A percentile compares a stretch with the other conserved stretches of the same genome.
Conservation (phyloP, 805 yeast species). For the Yarrowia sp. region DNA sequence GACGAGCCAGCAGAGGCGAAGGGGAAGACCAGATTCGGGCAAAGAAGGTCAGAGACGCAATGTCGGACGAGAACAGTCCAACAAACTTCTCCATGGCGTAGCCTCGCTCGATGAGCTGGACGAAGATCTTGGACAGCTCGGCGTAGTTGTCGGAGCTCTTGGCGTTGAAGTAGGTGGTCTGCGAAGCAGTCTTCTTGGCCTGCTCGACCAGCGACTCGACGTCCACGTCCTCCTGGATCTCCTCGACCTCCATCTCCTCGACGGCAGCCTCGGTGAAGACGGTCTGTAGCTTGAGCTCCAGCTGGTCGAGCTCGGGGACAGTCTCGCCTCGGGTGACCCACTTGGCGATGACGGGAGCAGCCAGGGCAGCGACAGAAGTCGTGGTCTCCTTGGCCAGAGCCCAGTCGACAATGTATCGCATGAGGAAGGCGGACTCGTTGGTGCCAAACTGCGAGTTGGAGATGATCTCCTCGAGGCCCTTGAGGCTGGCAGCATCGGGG, state of each 20-base stretch:
- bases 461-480: constrained; percentile 24
- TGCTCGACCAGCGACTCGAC: constrained; percentile 6
- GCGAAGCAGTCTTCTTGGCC: constrained; percentile 18
- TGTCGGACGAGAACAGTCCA: constrained; percentile 17
- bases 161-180: constrained; percentile 6
- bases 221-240: constrained; percentile 16
- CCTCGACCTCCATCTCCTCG: constrained; percentile 25
- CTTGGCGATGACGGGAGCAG: constrained; percentile 18
- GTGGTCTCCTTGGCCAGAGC: constrained; percentile 45
- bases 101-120: constrained; percentile 19
- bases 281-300: constrained; percentile 31
- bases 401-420: constrained; percentile 44
- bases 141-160: constrained; percentile 4
- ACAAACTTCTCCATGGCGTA: constrained; percentile 9
- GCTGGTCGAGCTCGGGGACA: constrained; percentile 29
- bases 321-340: constrained; percentile 28
- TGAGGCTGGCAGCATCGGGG: constrained; percentile 14
- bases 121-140: constrained; percentile 11
- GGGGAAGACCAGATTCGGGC: constrained; percentile 40
- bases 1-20: constrained; percentile 41
- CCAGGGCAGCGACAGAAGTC: constrained; percentile 8
- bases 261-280: constrained; percentile 26
- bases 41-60: constrained; percentile 38
- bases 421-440: constrained; percentile 18
- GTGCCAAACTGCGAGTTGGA: constrained; percentile 17